A percentile compares a stretch with the other conserved stretches of the same genome.
phyloP scores from a whole-genome alignment of 1,284 basidiomycete species.

The Omphalotus olearius region DNA sequence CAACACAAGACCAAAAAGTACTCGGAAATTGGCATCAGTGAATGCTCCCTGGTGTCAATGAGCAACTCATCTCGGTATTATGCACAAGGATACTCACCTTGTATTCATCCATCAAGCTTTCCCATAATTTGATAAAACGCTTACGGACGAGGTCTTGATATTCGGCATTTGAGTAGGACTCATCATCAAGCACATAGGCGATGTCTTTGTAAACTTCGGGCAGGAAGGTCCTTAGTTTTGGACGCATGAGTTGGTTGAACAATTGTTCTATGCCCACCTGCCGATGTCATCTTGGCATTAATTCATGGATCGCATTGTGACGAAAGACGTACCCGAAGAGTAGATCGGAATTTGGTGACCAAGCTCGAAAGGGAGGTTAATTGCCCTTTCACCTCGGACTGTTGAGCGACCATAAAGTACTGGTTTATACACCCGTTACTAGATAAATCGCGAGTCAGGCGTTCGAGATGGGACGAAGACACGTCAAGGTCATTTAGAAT shows the following conservation, averaged over 20 bases:
- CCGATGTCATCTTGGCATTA: constrained; percentile 14
- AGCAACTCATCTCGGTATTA: background rate
- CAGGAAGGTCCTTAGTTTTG: constrained; percentile 79
- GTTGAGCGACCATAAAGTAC: constrained; percentile 65
- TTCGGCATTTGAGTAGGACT: constrained; percentile 78
- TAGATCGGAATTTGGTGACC: constrained; percentile 63
- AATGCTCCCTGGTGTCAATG: constrained; percentile 62
- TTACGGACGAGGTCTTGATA: constrained; percentile 84
- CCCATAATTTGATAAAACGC: constrained; percentile 87
- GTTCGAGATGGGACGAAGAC: constrained; percentile 82
- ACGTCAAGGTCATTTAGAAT: constrained; percentile 88
- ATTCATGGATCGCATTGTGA: constrained; percentile 8
- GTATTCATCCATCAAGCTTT: constrained; percentile 78
- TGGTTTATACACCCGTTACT: constrained; percentile 56
- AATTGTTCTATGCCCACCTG: constrained; percentile 88
- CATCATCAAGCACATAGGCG: constrained; percentile 87
- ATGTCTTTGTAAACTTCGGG: constrained; percentile 88
- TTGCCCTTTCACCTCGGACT: constrained; percentile 39
- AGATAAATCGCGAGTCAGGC: constrained; percentile 69
- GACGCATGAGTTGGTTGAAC: constrained; percentile 89
- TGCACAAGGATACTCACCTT: constrained; percentile 47
- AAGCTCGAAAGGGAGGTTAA: constrained; percentile 49
- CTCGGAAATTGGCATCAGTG: constrained; percentile 83
- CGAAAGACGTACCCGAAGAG: constrained; percentile 56
- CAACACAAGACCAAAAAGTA: constrained; percentile 81